phyloP scores from a whole-genome alignment of 805 yeast species.

The Wickerhamomyces pijperi region DNA sequence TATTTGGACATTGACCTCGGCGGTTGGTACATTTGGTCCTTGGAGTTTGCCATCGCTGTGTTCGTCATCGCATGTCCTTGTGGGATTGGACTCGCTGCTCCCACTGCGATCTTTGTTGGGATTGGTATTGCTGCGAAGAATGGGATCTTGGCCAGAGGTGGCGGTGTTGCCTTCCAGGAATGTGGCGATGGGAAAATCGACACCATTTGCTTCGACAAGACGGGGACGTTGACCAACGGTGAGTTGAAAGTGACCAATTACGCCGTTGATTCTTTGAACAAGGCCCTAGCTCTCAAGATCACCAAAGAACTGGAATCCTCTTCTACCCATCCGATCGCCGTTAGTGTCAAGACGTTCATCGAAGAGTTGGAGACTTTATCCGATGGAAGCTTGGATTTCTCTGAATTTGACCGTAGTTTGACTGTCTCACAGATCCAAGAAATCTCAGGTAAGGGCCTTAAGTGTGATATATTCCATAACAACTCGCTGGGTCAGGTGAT shows the following conservation, averaged over 20 bases:
- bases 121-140: slow-evolving; percentile 68
- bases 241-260: slow-evolving; percentile 45
- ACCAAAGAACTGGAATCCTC: slow-evolving; percentile 48
- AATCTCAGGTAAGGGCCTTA: slow-evolving; percentile 50
- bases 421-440: slow-evolving; percentile 38
- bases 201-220: slow-evolving; percentile 65
- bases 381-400: slow-evolving; percentile 9
- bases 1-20: slow-evolving; percentile 59
- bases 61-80: slow-evolving; percentile 82
- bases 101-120: slow-evolving; percentile 74
- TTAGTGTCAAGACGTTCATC: slow-evolving; percentile 38
- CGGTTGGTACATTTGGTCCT: slow-evolving; percentile 71
- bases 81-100: slow-evolving; percentile 79
- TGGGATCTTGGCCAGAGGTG: slow-evolving; percentile 70
- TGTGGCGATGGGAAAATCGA: slow-evolving; percentile 41
- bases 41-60: slow-evolving; percentile 68
- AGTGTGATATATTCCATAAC: slow-evolving; percentile 24
- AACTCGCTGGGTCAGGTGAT: slow-evolving; percentile 23
- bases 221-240: slow-evolving; percentile 62
- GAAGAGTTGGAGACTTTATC: slow-evolving; percentile 9
- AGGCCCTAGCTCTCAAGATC: slow-evolving; percentile 32
- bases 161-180: slow-evolving; percentile 76
- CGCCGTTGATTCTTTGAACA: slow-evolving; percentile 19
- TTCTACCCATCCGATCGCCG: slow-evolving; percentile 61
- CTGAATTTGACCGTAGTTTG: not conserved